Base-by-base conservation (phyloP, 495 filamentous ascomycete genomes). In the Aspergillus wentii region DNA sequence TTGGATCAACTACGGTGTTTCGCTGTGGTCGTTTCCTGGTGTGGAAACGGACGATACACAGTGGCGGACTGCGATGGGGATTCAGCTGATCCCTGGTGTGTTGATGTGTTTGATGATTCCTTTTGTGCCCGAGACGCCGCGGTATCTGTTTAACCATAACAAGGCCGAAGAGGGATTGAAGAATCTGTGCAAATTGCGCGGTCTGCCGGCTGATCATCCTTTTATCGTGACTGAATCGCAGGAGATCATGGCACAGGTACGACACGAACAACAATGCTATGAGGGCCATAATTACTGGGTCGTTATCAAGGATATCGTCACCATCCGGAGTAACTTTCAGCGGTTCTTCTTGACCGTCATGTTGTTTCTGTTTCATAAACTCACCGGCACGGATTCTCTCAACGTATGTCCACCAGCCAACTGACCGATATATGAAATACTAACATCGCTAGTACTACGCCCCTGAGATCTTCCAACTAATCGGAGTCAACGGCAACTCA, bases 101-200 rank as follows among this genome's bases (percentile, higher is more conserved):
- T 56, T 71, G 51, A 72, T 83, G 27, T 83, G 83, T 37, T 66
- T 76, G 4, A 67, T 74, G 8, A 64, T 84, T 17, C 76, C 82
- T 38, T 72, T 79, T 39, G 50, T 69, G 14, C 59, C 63, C 0
- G 71, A 75, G 35, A 70, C 65, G 1, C 72, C 72, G 5, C 62
- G 74, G 7, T 77, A 70, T 64, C 56, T 75, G 21, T 51, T 72
- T 50, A 61, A 66, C 30, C 72, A 76, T 43, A 71, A 54, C 14
- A 35, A 50, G 19, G 56, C 69, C 5, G 66, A 78, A 17, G 40
- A 73, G 29, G 79, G 74, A 2, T 39, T 78, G 23, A 59, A 64
- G 39, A 73, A 74, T 21, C 68, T 82, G 6, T 71, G 66, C 57
- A 75, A 66, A 62, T 67, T 82, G 33, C 71, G 79, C 10, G 71